These are phyloP conservation scores for Rhodotorula taiwanensis DNA, from an alignment of 768 basidiomycete genomes.

Conservation along the genomic window DNA sequence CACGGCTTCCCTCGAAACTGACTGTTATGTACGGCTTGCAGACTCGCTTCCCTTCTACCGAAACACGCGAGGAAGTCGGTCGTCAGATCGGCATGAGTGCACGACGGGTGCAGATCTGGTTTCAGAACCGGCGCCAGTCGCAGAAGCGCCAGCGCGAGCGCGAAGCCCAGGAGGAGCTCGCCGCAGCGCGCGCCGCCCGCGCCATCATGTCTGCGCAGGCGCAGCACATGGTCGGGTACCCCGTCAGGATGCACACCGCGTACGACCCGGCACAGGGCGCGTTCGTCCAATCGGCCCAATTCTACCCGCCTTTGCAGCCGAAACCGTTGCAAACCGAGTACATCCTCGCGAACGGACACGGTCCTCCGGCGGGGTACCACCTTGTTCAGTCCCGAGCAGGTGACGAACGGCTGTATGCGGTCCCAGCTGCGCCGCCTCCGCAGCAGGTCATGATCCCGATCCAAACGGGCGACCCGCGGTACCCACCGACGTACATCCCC, in stretches of 20 bases:
- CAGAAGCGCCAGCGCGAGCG: constrained; percentile 36
- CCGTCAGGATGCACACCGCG: neutral
- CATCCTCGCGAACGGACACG: neutral
- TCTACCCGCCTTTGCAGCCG: constrained; percentile 5
- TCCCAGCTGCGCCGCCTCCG: neutral
- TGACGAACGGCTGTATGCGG: neutral
- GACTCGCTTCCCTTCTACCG: constrained; percentile 84
- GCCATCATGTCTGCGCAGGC: neutral
- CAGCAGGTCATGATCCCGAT: too few relatives aligned
- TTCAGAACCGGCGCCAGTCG: constrained; percentile 37
- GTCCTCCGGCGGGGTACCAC: too few relatives aligned
- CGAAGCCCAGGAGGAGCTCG: constrained; percentile 13
- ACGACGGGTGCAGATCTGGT: constrained; percentile 65
- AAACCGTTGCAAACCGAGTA: neutral
- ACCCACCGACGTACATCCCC: neutral
- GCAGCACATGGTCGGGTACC: constrained; percentile 12
- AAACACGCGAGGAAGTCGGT: constrained; percentile 80
- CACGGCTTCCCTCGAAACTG: neutral
- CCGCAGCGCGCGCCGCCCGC: neutral
- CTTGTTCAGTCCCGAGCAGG: neutral
- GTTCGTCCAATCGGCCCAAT: constrained; percentile 1
- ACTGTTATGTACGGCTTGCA: constrained; percentile 41
- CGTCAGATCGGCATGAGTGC: constrained; percentile 80
- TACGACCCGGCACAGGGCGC: neutral
- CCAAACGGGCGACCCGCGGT: neutral